Evolutionary conservation across 1,139 yeast species (phyloP), one percentile per base, ranked within the genome.

Genomic region (Spathaspora jeffriesii): DNA sequence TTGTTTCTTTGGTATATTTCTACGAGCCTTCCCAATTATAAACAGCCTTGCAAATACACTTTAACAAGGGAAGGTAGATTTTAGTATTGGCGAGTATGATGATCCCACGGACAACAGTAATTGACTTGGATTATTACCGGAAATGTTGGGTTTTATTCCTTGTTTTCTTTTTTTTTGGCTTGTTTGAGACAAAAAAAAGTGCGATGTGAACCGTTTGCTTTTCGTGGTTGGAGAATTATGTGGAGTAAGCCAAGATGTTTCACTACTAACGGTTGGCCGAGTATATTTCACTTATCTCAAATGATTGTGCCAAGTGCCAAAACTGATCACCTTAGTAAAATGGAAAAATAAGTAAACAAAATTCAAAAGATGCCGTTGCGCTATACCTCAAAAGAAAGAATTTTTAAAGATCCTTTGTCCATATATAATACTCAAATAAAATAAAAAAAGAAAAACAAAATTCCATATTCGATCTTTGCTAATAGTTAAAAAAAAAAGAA

Each of bases 191-290:
- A 30, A 30, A 34, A 34, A 32, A 34, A 34, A 34, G 34, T 34
- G 38, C 38, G 38, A 34, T 34, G 38, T 34, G 38, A 34, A 34
- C 38, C 38, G 38, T 34, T 34, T 31, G 36, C 36, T 31, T 31
- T 31, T 31, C 21, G 21, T 15, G 21, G 21, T 31, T 31, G 21
- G 21, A 31, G 11, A 5, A 31, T 30, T 30, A 13, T 30, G 17
- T 30, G 32, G 32, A 30, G 32, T 30, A 31, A 15, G 36, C 4
- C 14, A 28, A 28, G 27, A 23, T 23, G 27, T 11, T 30, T 30
- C 34, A 30, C 34, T 18, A 8, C 28, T 25, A 25, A 25, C 3
- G 18, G 36, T 34, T 34, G 4, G 17, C 17, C 32, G 32, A 30
- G 38, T 34, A 34, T 10, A 34, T 11, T 34, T 9, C 11, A 34